phyloP scores from a whole-genome alignment of 768 basidiomycete genomes.

The Leccinum fibrillosum region DNA sequence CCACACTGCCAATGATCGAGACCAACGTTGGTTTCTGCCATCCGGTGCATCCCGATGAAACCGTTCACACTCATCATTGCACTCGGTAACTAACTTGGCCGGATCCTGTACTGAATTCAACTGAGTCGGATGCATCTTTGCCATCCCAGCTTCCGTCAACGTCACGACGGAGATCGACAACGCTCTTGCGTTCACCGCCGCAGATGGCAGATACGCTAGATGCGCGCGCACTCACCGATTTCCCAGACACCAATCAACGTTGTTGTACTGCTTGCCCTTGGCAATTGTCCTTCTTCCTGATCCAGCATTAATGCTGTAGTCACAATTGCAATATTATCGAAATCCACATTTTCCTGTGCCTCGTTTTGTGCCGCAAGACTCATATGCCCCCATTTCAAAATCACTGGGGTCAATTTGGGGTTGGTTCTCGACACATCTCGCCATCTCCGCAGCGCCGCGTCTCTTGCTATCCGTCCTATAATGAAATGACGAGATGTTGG shows the following conservation, averaged over 20 bases:
- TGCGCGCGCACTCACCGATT: neutral
- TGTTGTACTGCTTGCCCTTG: neutral
- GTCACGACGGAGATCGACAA: constrained; percentile 4
- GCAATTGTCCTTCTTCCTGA: constrained; percentile 1
- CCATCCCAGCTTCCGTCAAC: constrained; percentile 9
- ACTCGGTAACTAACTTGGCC: constrained; percentile 12
- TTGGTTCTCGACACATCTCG: constrained; percentile 18
- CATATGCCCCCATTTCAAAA: constrained; percentile 12
- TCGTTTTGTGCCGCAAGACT: neutral
- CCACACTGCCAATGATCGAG: constrained; percentile 18
- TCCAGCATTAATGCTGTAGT: constrained; percentile 19
- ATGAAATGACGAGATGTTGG: constrained; percentile 28
- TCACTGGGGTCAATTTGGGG: constrained; percentile 1
- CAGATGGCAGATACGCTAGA: neutral
- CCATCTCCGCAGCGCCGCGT: constrained; percentile 27
- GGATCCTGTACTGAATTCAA: neutral
- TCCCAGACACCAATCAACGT: neutral
- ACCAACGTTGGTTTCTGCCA: constrained; percentile 5
- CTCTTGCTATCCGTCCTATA: constrained; percentile 6
- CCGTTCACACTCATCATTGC: constrained; percentile 3
- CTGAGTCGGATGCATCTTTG: neutral
- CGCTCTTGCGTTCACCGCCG: neutral
- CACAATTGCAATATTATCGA: neutral
- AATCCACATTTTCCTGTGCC: constrained; percentile 16
- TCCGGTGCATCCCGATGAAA: constrained; percentile 17